Conservation (phyloP, 2,329 filamentous ascomycete species). For the Fusarium palustre region DNA sequence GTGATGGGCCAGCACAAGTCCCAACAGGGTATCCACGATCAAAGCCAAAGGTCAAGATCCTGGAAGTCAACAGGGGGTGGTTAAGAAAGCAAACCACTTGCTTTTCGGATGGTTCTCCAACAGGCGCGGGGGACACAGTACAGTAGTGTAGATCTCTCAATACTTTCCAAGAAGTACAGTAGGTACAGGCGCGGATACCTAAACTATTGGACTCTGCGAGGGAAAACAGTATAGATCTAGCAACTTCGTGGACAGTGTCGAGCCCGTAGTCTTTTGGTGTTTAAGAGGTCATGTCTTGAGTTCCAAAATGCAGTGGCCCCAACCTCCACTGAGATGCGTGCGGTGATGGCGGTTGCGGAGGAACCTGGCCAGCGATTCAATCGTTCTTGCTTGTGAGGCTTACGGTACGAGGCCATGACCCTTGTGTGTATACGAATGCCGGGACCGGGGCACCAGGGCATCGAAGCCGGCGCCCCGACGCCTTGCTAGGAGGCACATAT, state of each 20-base stretch:
- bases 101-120: conserved; percentile 13
- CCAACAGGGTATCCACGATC: conserved; percentile 29
- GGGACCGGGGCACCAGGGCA: conserved; percentile 33
- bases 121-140: conserved; percentile 6
- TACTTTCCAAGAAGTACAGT: conserved; percentile 15
- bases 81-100: conserved; percentile 1
- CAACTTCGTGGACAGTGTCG: not conserved
- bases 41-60: conserved; percentile 18
- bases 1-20: conserved; percentile 15
- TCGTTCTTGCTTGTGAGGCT: conserved; percentile 31
- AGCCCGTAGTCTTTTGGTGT: conserved; percentile 2
- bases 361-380: conserved; percentile 12
- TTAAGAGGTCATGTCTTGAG: conserved; percentile 18
- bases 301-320: conserved; percentile 11
- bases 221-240: not conserved
- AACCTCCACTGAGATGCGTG: conserved; percentile 27
- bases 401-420: conserved; percentile 35
- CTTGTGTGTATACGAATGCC: conserved; percentile 39
- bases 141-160: conserved; percentile 10
- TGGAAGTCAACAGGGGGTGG: conserved; percentile 6
- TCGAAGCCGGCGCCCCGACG: conserved; percentile 34
- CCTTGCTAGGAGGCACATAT: conserved; percentile 21
- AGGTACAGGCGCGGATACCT: not conserved
- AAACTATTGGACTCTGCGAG: not conserved
- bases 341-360: conserved; percentile 23